phyloP scores from a whole-genome alignment of 371 early-diverging fungal species.

The Rhizopus arrhizus region DNA sequence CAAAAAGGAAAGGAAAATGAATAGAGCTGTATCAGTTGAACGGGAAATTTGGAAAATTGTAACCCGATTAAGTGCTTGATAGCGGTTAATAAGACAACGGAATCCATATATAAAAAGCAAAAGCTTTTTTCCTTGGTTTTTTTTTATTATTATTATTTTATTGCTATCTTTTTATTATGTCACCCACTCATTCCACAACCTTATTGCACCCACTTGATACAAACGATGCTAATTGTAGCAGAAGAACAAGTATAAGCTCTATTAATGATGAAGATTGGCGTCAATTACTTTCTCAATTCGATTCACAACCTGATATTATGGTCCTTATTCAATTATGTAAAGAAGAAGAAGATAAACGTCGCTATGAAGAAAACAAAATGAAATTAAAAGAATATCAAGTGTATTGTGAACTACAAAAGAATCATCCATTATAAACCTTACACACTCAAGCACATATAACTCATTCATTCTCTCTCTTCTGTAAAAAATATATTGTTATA shows the following conservation, averaged over 20 bases:
- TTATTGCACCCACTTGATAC: slow-evolving; percentile 7
- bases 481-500: not conserved
- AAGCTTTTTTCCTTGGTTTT: not conserved
- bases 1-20: no score
- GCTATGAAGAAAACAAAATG: slow-evolving; percentile 52
- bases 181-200: not conserved
- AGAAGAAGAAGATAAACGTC: slow-evolving; percentile 53
- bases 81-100: no score
- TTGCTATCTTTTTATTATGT: not conserved
- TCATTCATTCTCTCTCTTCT: not conserved
- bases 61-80: no score
- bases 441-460: not conserved
- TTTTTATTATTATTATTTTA: not conserved
- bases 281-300: slow-evolving; percentile 22
- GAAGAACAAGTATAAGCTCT: not conserved
- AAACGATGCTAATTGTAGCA: not conserved
- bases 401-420: slow-evolving; percentile 13
- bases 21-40: no score
- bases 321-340: slow-evolving; percentile 51
- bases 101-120: no score
- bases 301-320: slow-evolving; percentile 50
- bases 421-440: not conserved
- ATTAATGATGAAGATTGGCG: slow-evolving; percentile 10
- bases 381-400: slow-evolving; percentile 41
- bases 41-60: no score